These are phyloP conservation scores for Collybia sordida DNA, from an alignment of 768 basidiomycete genomes.

Conservation along the genomic window DNA sequence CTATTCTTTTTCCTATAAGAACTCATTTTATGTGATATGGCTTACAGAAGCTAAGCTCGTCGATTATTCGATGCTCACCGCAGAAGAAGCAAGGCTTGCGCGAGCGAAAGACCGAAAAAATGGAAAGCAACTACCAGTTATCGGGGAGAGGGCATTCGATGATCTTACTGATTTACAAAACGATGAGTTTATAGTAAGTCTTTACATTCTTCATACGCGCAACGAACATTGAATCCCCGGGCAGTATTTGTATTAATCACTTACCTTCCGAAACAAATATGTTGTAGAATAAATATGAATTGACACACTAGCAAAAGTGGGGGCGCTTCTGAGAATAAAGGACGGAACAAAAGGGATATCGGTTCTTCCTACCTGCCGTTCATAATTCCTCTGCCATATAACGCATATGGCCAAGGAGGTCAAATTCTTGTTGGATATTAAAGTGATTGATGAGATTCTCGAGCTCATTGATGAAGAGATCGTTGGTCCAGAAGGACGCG, in stretches of 20 bases:
- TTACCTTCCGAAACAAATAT: too few species aligned
- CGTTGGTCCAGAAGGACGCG: slow-evolving; percentile 31
- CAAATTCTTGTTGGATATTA: too few species aligned
- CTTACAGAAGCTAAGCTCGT: slow-evolving; percentile 2
- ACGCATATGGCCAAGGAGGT: too few species aligned
- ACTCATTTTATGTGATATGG: not conserved
- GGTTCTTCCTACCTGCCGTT: too few species aligned
- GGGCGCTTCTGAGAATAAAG: too few species aligned
- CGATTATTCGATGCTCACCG: slow-evolving; percentile 16
- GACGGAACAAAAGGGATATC: too few species aligned
- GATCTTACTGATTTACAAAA: slow-evolving; percentile 25
- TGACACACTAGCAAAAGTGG: too few species aligned
- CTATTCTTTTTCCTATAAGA: not conserved
- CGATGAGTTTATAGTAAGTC: slow-evolving; percentile 24
- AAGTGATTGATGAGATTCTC: slow-evolving; percentile 44
- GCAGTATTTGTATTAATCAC: too few species aligned
- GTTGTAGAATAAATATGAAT: too few species aligned
- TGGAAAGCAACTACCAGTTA: not conserved
- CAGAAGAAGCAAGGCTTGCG: not conserved
- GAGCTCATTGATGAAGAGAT: slow-evolving; percentile 56
- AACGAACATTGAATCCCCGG: too few species aligned
- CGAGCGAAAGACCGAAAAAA: not conserved
- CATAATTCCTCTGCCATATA: too few species aligned
- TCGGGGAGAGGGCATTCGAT: slow-evolving; percentile 16
- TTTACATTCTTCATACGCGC: too few species aligned